Evolutionary conservation across 2,329 filamentous ascomycete species (phyloP), one percentile per base, ranked within the genome.

Genomic region (Claviceps sp.): DNA sequence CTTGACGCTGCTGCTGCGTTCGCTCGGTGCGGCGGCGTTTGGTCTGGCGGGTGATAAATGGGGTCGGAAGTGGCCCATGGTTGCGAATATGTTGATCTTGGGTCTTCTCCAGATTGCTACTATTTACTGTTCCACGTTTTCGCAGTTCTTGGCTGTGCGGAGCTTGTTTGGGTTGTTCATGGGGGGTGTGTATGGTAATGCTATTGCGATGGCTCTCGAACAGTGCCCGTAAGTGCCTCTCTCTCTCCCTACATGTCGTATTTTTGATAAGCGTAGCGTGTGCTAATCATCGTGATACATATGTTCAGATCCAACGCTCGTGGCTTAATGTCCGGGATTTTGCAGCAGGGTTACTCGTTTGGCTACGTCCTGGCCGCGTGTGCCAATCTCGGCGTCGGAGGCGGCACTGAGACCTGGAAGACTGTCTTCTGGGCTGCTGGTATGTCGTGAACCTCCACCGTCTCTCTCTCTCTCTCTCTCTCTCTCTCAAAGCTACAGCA

Each of bases 61-160:
- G 64, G 88, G 88, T 6, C 79, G 87, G 52, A 91, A 90, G 69
- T 88, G 85, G 82, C 86, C 87, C 45, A 87, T 90, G 83, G 82
- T 90, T 8, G 59, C 80, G 60, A 91, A 91, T 72, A 86, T 90
- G 80, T 71, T 89, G 54, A 69, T 88, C 24, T 73, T 87, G 3
- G 82, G 82, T 44, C 57, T 82, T 22, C 68, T 85, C 4, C 80
- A 86, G 64, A 78, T 89, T 54, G 86, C 81, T 24, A 93, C 88
- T 18, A 89, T 89, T 59, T 93, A 89, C 68, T 78, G 80, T 62
- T 60, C 65, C 0, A 89, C 83, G 0, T 93, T 88, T 63, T 65
- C 76, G 51, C 78, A 87, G 60, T 90, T 90, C 65, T 69, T 89
- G n/a, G 85, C 79, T 8, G 84, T 89, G 1, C 75, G 86, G 49